Percentiles rank a stretch among this genome's conserved stretches.
phyloP scores from a whole-genome alignment of 2,329 filamentous ascomycete genomes.

The Trichoderma sp. region DNA sequence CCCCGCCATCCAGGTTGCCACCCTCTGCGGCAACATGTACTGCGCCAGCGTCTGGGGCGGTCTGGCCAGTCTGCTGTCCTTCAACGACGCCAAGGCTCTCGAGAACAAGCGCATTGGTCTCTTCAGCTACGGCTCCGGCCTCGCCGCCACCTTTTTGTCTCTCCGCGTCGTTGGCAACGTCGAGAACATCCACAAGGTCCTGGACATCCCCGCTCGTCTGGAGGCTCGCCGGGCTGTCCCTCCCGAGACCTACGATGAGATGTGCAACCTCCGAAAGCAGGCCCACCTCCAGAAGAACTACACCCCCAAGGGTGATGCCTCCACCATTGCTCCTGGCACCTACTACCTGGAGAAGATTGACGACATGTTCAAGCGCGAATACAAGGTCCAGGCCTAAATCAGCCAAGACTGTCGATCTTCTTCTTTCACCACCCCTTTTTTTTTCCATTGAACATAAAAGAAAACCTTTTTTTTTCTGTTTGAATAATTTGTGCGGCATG shows the following conservation, averaged over 20 bases:
- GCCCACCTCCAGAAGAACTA: slow-evolving; percentile 82
- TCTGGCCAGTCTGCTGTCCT: slow-evolving; percentile 67
- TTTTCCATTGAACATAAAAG: not conserved
- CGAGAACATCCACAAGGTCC: slow-evolving; percentile 64
- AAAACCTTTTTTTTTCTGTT: not conserved
- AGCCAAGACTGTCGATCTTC: not conserved
- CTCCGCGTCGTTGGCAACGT: slow-evolving; percentile 73
- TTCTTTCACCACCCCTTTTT: not conserved
- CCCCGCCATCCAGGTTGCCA: slow-evolving; percentile 73
- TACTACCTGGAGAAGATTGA: slow-evolving; percentile 83
- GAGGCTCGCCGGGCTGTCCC: slow-evolving; percentile 65
- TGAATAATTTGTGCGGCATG: slow-evolving; percentile 24
- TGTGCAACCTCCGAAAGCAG: slow-evolving; percentile 79
- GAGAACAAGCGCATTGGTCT: slow-evolving; percentile 72
- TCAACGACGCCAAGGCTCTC: slow-evolving; percentile 63
- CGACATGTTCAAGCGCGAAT: slow-evolving; percentile 82
- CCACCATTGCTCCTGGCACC: slow-evolving; percentile 65
- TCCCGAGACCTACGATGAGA: slow-evolving; percentile 74
- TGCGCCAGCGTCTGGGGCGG: slow-evolving; percentile 75
- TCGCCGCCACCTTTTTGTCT: slow-evolving; percentile 71
- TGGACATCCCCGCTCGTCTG: slow-evolving; percentile 71
- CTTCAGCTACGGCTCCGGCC: slow-evolving; percentile 79
- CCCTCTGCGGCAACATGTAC: slow-evolving; percentile 72
- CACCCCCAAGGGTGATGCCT: slow-evolving; percentile 66
- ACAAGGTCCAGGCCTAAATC: slow-evolving; percentile 71